These are phyloP conservation scores for Acer saccharum DNA, from an alignment of 345 rosid genomes.

Conservation along the genomic window DNA sequence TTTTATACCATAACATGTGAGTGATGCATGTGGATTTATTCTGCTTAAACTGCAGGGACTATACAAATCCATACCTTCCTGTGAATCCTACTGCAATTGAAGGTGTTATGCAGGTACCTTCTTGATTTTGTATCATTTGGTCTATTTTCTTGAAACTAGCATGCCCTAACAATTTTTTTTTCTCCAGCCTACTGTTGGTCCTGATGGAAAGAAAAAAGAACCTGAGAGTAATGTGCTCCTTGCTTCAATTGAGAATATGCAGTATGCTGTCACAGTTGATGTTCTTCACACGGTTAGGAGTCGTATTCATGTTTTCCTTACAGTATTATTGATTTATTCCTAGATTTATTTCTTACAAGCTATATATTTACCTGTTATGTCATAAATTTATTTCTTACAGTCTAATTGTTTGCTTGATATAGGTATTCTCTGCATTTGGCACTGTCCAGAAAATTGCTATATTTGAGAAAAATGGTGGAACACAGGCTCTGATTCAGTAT, in stretches of 20 bases:
- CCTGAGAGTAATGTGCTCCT: constrained; percentile 93
- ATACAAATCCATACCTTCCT: constrained; percentile 95
- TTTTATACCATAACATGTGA: constrained; percentile 5
- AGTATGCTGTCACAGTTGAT: constrained; percentile 93
- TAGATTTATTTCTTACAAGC: constrained; percentile 5
- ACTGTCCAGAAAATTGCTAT: constrained; percentile 92
- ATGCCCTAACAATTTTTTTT: constrained; percentile 25
- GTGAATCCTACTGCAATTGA: constrained; percentile 96
- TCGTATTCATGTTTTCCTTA: constrained; percentile 8
- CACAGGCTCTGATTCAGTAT: constrained; percentile 91
- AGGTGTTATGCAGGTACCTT: constrained; percentile 70
- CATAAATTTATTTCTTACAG: constrained; percentile 10
- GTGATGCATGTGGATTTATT: constrained; percentile 24
- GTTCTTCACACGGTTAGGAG: constrained; percentile 79
- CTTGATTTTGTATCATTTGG: constrained; percentile 11
- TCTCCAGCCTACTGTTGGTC: constrained; percentile 71
- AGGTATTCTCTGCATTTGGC: constrained; percentile 94
- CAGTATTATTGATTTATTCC: not conserved
- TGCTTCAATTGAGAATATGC: constrained; percentile 96
- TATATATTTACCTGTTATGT: constrained; percentile 9
- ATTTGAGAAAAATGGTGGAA: constrained; percentile 95
- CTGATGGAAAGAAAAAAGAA: constrained; percentile 90
- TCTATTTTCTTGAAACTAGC: not conserved
- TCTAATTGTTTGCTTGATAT: constrained; percentile 10
- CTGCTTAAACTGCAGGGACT: constrained; percentile 61